Conservation (phyloP, 768 basidiomycete genomes). For the Tylopilus vinaceipallidus region DNA sequence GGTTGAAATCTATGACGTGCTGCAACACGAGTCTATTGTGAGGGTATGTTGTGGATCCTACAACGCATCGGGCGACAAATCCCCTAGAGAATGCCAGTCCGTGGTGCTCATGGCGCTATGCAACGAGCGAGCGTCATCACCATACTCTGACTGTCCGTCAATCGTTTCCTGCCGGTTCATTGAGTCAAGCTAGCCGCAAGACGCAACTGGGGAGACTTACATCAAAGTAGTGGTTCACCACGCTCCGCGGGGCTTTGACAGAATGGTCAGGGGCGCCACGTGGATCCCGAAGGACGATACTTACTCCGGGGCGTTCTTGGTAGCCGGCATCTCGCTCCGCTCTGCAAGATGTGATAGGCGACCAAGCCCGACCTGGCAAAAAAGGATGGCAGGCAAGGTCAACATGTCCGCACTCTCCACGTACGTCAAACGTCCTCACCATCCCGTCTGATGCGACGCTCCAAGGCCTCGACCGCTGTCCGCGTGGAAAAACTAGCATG, state of each 20-base stretch:
- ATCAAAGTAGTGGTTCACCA: slow-evolving; percentile 93
- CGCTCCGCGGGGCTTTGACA: slow-evolving; percentile 72
- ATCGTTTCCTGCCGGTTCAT: slow-evolving; percentile 60
- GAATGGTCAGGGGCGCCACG: slow-evolving; percentile 6
- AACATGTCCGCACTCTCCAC: neutral
- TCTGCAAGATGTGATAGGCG: slow-evolving; percentile 89
- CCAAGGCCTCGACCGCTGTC: slow-evolving; percentile 92
- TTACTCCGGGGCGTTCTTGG: slow-evolving; percentile 92
- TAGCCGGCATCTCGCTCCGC: slow-evolving; percentile 82
- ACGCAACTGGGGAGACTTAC: slow-evolving; percentile 41
- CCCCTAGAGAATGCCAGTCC: slow-evolving; percentile 59
- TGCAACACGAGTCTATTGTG: too few relatives aligned
- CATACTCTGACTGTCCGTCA: slow-evolving; percentile 68
- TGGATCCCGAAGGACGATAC: slow-evolving; percentile 26
- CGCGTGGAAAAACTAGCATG: slow-evolving; percentile 84
- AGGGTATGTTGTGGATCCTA: too few relatives aligned
- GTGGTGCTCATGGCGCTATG: slow-evolving; percentile 57
- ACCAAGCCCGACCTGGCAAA: slow-evolving; percentile 76
- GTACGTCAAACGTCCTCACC: slow-evolving; percentile 50
- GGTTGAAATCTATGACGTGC: neutral
- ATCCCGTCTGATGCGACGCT: slow-evolving; percentile 98
- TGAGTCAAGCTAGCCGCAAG: neutral
- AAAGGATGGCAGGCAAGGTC: neutral
- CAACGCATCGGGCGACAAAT: slow-evolving; percentile 70
- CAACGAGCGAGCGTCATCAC: slow-evolving; percentile 65